Conservation (phyloP, 148 eudicot species). For the Pouteria glomerata region DNA sequence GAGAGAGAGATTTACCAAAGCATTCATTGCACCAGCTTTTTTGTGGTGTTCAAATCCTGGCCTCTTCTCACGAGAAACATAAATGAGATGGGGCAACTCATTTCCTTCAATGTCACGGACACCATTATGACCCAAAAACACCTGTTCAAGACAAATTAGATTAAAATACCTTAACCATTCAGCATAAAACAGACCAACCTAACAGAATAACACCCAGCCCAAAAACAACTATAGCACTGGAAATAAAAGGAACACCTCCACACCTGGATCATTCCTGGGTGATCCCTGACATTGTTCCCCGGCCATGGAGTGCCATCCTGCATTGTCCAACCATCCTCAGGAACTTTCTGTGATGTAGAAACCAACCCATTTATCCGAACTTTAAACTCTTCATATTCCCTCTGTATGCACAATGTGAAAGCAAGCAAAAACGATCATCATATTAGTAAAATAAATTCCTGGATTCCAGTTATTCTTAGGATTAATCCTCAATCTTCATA, state of each 20-base stretch:
- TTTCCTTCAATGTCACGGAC: conserved; percentile 67
- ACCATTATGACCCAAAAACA: conserved; percentile 78
- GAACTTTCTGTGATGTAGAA: conserved; percentile 80
- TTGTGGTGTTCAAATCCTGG: conserved; percentile 96
- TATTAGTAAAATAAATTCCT: neutral
- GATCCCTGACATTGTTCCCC: conserved; percentile 89
- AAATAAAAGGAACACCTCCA: neutral
- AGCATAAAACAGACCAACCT: neutral
- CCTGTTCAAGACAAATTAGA: conserved; percentile 35
- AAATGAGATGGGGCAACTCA: conserved; percentile 73
- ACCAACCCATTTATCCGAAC: conserved; percentile 79
- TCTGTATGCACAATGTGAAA: conserved; percentile 35
- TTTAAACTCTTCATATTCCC: conserved; percentile 92
- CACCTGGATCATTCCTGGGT: conserved; percentile 98
- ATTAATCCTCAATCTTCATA: conserved; percentile 1
- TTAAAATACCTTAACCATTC: neutral
- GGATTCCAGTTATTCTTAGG: neutral
- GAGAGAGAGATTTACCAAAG: conserved; percentile 51
- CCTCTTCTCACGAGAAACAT: conserved; percentile 96
- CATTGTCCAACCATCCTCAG: conserved; percentile 98
- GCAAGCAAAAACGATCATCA: neutral
- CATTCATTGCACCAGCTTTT: conserved; percentile 95
- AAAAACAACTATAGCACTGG: neutral
- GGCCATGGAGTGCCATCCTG: conserved; percentile 98
- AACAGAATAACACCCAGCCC: neutral